phyloP scores from a whole-genome alignment of 176 grass and related monocot genomes.

The Bothriochloa decipiens region DNA sequence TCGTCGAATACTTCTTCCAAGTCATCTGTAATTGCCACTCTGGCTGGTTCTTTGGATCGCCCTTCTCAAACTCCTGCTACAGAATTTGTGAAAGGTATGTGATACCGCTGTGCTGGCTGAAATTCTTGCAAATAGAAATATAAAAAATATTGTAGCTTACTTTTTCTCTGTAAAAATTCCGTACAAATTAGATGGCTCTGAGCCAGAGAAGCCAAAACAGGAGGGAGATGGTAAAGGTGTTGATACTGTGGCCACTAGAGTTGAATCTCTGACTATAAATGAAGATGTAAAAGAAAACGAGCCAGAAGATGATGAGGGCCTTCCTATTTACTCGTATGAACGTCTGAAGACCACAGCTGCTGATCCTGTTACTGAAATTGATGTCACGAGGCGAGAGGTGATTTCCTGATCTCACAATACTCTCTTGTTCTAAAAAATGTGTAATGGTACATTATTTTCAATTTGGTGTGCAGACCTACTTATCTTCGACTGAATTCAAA shows the following conservation, averaged over 20 bases:
- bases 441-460: slow-evolving; percentile 13
- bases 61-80: slow-evolving; percentile 47
- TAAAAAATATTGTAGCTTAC: slow-evolving; percentile 10
- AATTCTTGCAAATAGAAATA: slow-evolving; percentile 15
- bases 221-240: slow-evolving; percentile 43
- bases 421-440: background rate
- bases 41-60: slow-evolving; percentile 61
- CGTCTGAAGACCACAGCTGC: slow-evolving; percentile 63
- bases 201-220: slow-evolving; percentile 46
- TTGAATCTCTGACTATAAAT: slow-evolving; percentile 64
- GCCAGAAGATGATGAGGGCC: slow-evolving; percentile 79
- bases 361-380: slow-evolving; percentile 81
- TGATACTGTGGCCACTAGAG: slow-evolving; percentile 33
- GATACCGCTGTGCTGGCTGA: slow-evolving; percentile 7
- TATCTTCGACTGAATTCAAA: slow-evolving; percentile 76
- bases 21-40: slow-evolving; percentile 46
- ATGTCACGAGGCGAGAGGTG: slow-evolving; percentile 88
- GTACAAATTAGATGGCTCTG: slow-evolving; percentile 45
- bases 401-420: slow-evolving; percentile 37
- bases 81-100: slow-evolving; percentile 72
- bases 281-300: slow-evolving; percentile 71
- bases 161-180: slow-evolving; percentile 30
- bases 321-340: slow-evolving; percentile 72
- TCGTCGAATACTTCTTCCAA: slow-evolving; percentile 50
- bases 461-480: slow-evolving; percentile 72